phyloP scores from a whole-genome alignment of 306 rosid species.

The Canavalia gladiata region DNA sequence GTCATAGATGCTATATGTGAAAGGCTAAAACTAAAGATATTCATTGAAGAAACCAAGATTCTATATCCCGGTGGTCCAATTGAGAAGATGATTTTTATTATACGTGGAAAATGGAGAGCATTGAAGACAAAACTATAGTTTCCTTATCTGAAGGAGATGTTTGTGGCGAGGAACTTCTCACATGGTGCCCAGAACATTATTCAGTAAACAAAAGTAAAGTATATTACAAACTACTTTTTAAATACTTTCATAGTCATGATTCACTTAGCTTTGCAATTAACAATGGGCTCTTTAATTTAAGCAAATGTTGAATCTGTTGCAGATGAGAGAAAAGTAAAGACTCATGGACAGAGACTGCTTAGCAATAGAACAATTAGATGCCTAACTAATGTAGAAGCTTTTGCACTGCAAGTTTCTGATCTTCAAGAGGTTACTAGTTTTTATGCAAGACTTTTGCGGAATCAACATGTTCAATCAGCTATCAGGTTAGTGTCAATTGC shows the following conservation, averaged over 20 bases:
- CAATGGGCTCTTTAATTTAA: not conserved
- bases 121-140: constrained; percentile 53
- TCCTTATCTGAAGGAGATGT: constrained; percentile 66
- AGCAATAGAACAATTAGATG: constrained; percentile 66
- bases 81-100: constrained; percentile 73
- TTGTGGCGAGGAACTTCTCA: constrained; percentile 74
- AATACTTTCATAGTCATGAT: not conserved
- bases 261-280: not conserved
- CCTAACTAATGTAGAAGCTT: constrained; percentile 68
- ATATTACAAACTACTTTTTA: not conserved
- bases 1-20: constrained; percentile 67
- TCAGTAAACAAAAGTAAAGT: constrained; percentile 60
- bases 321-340: constrained; percentile 56
- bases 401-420: constrained; percentile 63
- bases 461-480: constrained; percentile 71
- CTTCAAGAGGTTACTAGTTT: constrained; percentile 67
- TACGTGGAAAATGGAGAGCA: constrained; percentile 69
- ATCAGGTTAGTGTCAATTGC: constrained; percentile 55
- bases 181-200: constrained; percentile 76
- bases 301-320: constrained; percentile 9
- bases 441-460: constrained; percentile 68
- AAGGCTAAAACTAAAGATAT: constrained; percentile 63
- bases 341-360: constrained; percentile 57
- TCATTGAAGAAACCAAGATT: constrained; percentile 64
- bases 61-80: constrained; percentile 54